Evolutionary conservation across 2,329 filamentous ascomycete species (phyloP), one percentile per base, ranked within the genome.

Genomic region (Nemania serpens): DNA sequence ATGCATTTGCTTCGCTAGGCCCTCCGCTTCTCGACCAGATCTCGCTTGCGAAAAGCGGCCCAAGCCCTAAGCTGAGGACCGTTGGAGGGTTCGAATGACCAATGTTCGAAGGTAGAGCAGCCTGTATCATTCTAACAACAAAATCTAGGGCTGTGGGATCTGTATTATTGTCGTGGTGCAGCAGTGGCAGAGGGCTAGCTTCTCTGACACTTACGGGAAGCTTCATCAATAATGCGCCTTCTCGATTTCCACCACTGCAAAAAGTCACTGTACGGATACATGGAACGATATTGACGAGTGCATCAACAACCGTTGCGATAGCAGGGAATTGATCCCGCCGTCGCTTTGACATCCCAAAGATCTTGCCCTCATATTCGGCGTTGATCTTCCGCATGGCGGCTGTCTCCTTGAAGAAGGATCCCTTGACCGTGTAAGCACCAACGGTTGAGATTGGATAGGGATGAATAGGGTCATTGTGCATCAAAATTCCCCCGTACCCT

Each of bases 401-500:
- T 22, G 81, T 83, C 65, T 82, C 73, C 46, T 75, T 77, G 70
- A 96, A 96, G 2, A 84, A 78, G 2, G 78, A 71, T 11, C 85
- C 84, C 0, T 81, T 75, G 1, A 88, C 90, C 9, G 81, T 84
- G 75, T 95, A 97, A 1, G 90, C 88, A 63, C 93, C 93, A 74
- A 95, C 89, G 18, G 89, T 88, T 0, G 91, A 86, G 25, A 97
- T 90, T 0, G 93, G 93, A 73, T 96, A 97, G 0, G 91, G 91
- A 55, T 83, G 79, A 45, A 91, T 84, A 5, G 80, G 76, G 69
- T 94, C 90, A 66, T 85, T 84, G 72, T 90, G 88, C 89, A 96
- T 93, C 54, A 97, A 81, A 71, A 96, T 87, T 75, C 91, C 96
- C 6, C 93, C 93, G 81, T 96, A 97, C 15, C 93, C 93, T 37